Conservation (phyloP, 495 filamentous ascomycete species). For the Aspergillus coremiiformis region DNA sequence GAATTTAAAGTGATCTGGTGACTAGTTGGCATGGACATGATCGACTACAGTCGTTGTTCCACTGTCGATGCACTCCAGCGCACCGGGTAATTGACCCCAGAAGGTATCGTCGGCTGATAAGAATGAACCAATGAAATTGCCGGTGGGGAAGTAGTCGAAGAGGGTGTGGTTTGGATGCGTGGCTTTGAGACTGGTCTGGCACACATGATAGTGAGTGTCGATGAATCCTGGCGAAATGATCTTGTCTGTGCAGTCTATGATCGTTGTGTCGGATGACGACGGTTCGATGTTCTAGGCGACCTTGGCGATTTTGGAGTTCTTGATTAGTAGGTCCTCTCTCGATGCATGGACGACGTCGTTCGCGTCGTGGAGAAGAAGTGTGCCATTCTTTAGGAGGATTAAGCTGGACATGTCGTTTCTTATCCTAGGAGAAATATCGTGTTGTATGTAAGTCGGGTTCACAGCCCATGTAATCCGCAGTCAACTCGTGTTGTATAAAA, state of each 20-base stretch:
- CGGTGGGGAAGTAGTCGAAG: slow-evolving; percentile 33
- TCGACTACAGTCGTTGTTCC: slow-evolving; percentile 54
- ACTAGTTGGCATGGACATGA: slow-evolving; percentile 45
- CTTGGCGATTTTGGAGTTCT: slow-evolving; percentile 22
- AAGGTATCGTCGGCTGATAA: slow-evolving; percentile 40
- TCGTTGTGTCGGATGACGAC: slow-evolving; percentile 11
- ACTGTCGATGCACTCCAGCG: slow-evolving; percentile 44
- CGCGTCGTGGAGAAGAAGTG: neutral
- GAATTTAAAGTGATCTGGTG: slow-evolving; percentile 31
- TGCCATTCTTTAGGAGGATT: neutral
- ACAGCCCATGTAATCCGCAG: no score
- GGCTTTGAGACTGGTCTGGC: slow-evolving; percentile 46
- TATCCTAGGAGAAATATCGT: no score
- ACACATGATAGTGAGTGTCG: slow-evolving; percentile 54
- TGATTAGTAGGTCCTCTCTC: slow-evolving; percentile 15
- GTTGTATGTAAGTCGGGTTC: no score
- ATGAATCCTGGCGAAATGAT: slow-evolving; percentile 53
- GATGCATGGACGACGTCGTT: neutral
- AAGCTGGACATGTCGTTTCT: neutral
- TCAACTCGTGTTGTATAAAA: no score
- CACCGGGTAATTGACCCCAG: slow-evolving; percentile 47
- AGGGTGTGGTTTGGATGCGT: slow-evolving; percentile 32
- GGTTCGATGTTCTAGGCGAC: slow-evolving; percentile 15
- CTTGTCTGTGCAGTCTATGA: slow-evolving; percentile 47
- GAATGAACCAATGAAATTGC: slow-evolving; percentile 9